Percentiles rank a stretch among this genome's conserved stretches.
These are phyloP conservation scores for Mesembryanthemum crystallinum DNA, from an alignment of 148 eudicot species.

Conservation along the genomic window DNA sequence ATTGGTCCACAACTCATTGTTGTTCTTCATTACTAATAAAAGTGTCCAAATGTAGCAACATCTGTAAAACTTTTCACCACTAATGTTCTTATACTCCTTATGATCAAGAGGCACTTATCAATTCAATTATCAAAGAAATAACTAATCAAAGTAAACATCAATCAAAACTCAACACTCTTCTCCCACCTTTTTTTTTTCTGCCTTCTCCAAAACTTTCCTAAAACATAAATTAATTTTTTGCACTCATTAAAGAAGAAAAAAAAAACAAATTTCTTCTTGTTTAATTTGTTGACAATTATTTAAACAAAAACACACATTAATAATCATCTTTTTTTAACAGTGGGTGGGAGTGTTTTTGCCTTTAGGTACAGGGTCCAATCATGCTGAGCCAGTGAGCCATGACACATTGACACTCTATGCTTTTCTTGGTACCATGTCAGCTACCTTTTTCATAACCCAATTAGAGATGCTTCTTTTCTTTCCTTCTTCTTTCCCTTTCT, in stretches of 20 bases:
- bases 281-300: neutral
- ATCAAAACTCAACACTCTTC: too few species aligned
- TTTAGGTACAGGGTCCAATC: constrained; percentile 6
- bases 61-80: too few species aligned
- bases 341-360: neutral
- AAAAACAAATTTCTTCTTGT: neutral
- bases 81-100: neutral
- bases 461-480: constrained; percentile 10
- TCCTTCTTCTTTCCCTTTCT: neutral
- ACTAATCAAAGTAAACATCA: too few species aligned
- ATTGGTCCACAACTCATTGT: neutral
- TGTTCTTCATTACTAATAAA: neutral
- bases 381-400: constrained; percentile 16
- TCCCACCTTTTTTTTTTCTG: too few species aligned
- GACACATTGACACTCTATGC: constrained; percentile 9
- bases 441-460: constrained; percentile 24
- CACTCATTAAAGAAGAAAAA: too few species aligned
- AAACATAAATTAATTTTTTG: too few species aligned
- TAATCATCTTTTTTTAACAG: neutral
- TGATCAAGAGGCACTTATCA: neutral
- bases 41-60: neutral
- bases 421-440: constrained; percentile 26
- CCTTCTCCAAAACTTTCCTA: too few species aligned
- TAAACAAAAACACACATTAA: neutral
- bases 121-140: too few species aligned